Evolutionary conservation across 1,139 yeast species (phyloP), one percentile per base, ranked within the genome.

Genomic region (Geotrichum fermentans): DNA sequence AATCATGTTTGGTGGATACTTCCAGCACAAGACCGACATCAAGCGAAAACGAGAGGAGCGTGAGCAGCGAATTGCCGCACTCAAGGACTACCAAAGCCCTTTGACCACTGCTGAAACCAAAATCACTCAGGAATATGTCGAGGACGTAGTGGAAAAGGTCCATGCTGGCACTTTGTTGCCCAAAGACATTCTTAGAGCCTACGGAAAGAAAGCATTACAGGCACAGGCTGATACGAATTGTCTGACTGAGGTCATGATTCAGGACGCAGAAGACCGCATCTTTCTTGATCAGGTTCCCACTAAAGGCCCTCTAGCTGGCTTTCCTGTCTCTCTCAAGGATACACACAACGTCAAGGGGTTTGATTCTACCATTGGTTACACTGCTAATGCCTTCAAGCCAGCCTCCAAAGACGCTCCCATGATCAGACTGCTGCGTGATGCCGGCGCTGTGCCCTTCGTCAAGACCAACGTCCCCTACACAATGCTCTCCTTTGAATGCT

Each of bases 251-350:
- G 57, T 71, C 45, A 52, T 69, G 58, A 61, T 68, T 52, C 58
- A 59, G 49, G 68, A 63, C n/a, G 69, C 71, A 3, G 69, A 66
- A 52, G 58, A 65, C 49, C 49, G 48, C 11, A 43, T 46, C 22
- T 20, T 40, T 30, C 33, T 36, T 14, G 46, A 41, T 16, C 30
- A 40, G 11, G 46, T 47, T 20, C 34, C 40, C 33, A 18, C 65
- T 0, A 50, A 68, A 13, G 84, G 85, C 14, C 82, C 83, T 4
- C 65, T 83, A 30, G 87, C 83, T 47, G 92, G 90, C 2, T 67
- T 83, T 51, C 89, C 89, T 8, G 70, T 83, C 43, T 78, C 87
- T 2, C 60, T 82, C 49, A 78, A 78, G 57, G 79, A 74, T 54
- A 73, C 77, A 36, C 68, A 73, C 52, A 69, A 70, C 52, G 63